Conservation (phyloP, 148 eudicot genomes). For the Persicaria maculosa region DNA sequence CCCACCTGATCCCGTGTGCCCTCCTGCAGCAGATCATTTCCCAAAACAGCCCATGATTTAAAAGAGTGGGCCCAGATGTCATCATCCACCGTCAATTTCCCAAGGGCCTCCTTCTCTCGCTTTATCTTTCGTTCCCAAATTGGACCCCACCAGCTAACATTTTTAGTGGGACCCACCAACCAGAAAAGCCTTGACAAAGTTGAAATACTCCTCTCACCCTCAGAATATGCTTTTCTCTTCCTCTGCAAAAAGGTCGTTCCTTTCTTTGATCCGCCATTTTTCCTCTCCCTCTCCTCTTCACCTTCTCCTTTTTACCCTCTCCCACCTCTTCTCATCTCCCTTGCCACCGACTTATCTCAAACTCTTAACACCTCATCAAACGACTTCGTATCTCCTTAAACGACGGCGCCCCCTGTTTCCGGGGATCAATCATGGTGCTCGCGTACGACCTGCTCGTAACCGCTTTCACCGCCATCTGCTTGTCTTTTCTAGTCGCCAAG, state of each 20-base stretch:
- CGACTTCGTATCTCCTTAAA: not conserved
- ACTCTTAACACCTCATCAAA: not conserved
- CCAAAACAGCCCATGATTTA: not conserved
- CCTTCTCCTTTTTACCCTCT: not conserved
- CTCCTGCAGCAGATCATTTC: not conserved
- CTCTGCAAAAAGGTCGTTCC: constrained; percentile 1
- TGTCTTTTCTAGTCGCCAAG: constrained; percentile 9
- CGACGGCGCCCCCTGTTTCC: not conserved
- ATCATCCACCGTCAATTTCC: constrained; percentile 9
- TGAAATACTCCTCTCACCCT: not conserved
- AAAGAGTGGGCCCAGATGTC: not conserved
- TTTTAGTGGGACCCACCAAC: not conserved
- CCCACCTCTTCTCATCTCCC: not conserved
- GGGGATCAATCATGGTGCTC: not conserved
- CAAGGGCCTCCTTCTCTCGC: not conserved
- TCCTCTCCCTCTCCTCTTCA: not conserved
- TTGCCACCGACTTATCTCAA: not conserved
- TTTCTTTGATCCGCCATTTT: constrained; percentile 4
- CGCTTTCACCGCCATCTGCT: not conserved
- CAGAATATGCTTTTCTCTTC: constrained; percentile 2
- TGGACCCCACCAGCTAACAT: not conserved
- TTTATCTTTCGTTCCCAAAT: not conserved
- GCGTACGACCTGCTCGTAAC: not conserved
- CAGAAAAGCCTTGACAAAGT: not conserved
- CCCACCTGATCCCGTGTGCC: not conserved